A percentile compares a stretch with the other conserved stretches of the same genome.
These are phyloP conservation scores for Steccherinum ochraceum DNA, from an alignment of 768 basidiomycete species.

Conservation along the genomic window DNA sequence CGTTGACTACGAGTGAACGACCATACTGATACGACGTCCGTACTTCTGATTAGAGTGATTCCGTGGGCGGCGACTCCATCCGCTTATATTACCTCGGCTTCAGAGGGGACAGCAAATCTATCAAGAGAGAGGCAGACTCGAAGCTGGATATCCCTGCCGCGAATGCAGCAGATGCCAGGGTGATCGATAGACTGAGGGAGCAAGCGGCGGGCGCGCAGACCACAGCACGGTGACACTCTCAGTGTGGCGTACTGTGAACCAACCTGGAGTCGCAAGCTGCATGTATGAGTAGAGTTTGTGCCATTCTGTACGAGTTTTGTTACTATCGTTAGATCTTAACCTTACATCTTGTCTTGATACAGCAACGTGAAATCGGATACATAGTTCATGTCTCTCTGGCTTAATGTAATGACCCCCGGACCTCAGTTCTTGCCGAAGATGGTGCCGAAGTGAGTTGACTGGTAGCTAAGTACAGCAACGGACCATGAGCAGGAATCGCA, in stretches of 20 bases:
- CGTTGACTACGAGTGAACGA: no score
- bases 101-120: conserved; percentile 59
- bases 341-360: no score
- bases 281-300: no score
- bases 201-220: conserved; percentile 56
- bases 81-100: conserved; percentile 80
- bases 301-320: no score
- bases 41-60: conserved; percentile 44
- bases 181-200: conserved; percentile 55
- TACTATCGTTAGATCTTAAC: no score
- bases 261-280: no score
- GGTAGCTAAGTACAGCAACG: conserved; percentile 25
- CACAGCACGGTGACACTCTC: conserved; percentile 57
- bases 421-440: conserved; percentile 26
- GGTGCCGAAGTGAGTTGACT: conserved; percentile 39
- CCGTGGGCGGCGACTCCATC: conserved; percentile 57
- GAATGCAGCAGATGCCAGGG: conserved; percentile 65
- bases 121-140: conserved; percentile 51
- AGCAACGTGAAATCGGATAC: no score
- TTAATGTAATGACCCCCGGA: no score
- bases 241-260: no score
- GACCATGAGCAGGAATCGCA: background rate
- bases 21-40: no score
- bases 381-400: no score
- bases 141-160: conserved; percentile 76